Evolutionary conservation across 148 eudicot species (phyloP), one percentile per base, ranked within the genome.

Genomic region (Nepenthes mirabilis): DNA sequence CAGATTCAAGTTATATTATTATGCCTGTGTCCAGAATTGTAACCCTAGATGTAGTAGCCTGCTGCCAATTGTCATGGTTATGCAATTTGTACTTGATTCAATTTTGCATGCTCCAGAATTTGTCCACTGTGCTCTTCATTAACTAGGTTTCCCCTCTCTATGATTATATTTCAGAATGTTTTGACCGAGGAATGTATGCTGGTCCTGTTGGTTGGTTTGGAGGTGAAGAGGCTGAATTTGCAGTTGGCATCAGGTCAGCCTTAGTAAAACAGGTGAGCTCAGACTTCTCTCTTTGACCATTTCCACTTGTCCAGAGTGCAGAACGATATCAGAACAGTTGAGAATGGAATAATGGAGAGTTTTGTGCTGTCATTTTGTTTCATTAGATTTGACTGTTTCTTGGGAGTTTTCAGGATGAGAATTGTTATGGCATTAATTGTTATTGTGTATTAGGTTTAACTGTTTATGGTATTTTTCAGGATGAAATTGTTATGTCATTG

Each of bases 121-220:
- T 49, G 12, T 49, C 52, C 11, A 11, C 13, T 49, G 52, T 49
- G 12, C 12, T 49, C 50, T 32, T 10, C 23, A 11, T 55, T 43
- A 34, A 23, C 9, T 55, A 1, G 10, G 43, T 36, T 43, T 6
- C n/a, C 6, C 45, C 50, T 57, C 1, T 35, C 56, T 53, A 36
- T 61, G n/a, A 34, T 47, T 43, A 1, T 34, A 2, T 60, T 67
- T 33, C 87, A 91, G 98, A 91, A 75, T 80, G 60, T 71, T 91
- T 91, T 66, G 98, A 91, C 63, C 76, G 98, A 73, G 98, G 98
- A 70, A 82, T 91, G 95, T 91, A 91, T 77, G 96, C 98, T 56
- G 98, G 96, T 48, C 96, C 96, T 50, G 84, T 91, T 70, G 98
- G 98, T 53, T 91, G 94, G 91, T 88, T 91, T 76, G 98, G 96